Evolutionary conservation across 106 monocot genomes (phyloP).

Genomic region (Apostasia shenzhenica): DNA sequence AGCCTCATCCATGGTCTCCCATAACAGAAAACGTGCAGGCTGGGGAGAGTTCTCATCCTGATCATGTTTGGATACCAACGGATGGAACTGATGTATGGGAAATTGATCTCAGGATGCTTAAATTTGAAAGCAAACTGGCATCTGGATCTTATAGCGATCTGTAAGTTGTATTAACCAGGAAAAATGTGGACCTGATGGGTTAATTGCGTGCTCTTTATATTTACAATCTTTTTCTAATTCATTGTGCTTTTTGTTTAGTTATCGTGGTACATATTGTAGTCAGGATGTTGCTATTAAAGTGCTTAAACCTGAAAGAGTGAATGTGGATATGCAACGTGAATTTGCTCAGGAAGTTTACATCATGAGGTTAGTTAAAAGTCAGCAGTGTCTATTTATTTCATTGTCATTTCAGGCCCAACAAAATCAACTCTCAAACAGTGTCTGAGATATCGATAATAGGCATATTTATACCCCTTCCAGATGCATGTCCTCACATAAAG

Average conservation of each 20-base stretch:
- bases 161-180: constrained; percentile 30
- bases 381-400: neutral
- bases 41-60: constrained; percentile 13
- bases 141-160: constrained; percentile 90
- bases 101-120: constrained; percentile 60
- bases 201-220: too few species aligned
- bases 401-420: neutral
- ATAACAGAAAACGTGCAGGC: constrained; percentile 37
- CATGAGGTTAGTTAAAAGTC: constrained; percentile 61
- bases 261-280: constrained; percentile 69
- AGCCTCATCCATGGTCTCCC: constrained; percentile 34
- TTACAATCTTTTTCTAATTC: neutral
- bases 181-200: constrained; percentile 2
- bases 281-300: constrained; percentile 94
- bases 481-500: too few species aligned
- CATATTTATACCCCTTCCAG: too few species aligned
- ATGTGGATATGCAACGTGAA: constrained; percentile 69
- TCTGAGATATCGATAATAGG: too few species aligned
- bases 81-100: constrained; percentile 93
- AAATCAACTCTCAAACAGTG: too few species aligned
- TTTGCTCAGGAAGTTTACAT: constrained; percentile 95
- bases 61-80: constrained; percentile 65
- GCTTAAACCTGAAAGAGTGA: constrained; percentile 73
- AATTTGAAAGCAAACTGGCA: constrained; percentile 74
- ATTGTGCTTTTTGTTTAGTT: constrained; percentile 30